A percentile compares a stretch with the other conserved stretches of the same genome.
Evolutionary conservation across 352 stramenopile species (phyloP).

Genomic region (Globisporangium paddicum): DNA sequence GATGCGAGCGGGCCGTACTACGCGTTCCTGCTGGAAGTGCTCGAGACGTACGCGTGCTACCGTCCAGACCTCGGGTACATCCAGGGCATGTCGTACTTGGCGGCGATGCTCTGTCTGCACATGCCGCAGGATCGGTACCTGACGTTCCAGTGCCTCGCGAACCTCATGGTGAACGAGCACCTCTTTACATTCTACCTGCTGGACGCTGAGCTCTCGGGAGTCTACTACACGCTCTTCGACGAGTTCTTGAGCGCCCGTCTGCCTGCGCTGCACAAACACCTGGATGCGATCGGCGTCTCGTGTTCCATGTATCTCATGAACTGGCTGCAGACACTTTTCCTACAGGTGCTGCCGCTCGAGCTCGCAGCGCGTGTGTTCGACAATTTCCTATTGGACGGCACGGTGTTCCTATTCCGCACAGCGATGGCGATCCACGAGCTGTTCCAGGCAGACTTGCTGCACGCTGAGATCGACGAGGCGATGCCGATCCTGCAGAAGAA

Average conservation of each 20-base stretch:
- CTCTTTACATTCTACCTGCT: slow-evolving; percentile 88
- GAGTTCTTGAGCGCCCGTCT: slow-evolving; percentile 47
- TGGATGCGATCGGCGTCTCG: slow-evolving; percentile 51
- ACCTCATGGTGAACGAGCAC: slow-evolving; percentile 86
- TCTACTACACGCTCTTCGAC: slow-evolving; percentile 85
- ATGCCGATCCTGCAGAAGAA: slow-evolving; percentile 74
- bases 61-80: slow-evolving; percentile 87
- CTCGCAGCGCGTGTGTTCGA: slow-evolving; percentile 71
- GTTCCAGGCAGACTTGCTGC: slow-evolving; percentile 42
- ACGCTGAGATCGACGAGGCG: slow-evolving; percentile 65
- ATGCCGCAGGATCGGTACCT: slow-evolving; percentile 80
- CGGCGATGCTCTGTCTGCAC: slow-evolving; percentile 80
- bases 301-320: slow-evolving; percentile 87
- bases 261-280: slow-evolving; percentile 50
- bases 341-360: slow-evolving; percentile 79
- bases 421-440: slow-evolving; percentile 81
- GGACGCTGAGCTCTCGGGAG: slow-evolving; percentile 65
- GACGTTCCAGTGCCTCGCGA: slow-evolving; percentile 82
- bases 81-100: slow-evolving; percentile 88
- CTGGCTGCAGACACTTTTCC: slow-evolving; percentile 84
- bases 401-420: slow-evolving; percentile 76
- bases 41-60: slow-evolving; percentile 86
- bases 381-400: slow-evolving; percentile 85
- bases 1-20: slow-evolving; percentile 74
- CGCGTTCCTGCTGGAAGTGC: slow-evolving; percentile 67